Percentiles rank a stretch among this genome's conserved stretches.
phyloP scores from a whole-genome alignment of 345 rosid species.

The Camelina neglecta region DNA sequence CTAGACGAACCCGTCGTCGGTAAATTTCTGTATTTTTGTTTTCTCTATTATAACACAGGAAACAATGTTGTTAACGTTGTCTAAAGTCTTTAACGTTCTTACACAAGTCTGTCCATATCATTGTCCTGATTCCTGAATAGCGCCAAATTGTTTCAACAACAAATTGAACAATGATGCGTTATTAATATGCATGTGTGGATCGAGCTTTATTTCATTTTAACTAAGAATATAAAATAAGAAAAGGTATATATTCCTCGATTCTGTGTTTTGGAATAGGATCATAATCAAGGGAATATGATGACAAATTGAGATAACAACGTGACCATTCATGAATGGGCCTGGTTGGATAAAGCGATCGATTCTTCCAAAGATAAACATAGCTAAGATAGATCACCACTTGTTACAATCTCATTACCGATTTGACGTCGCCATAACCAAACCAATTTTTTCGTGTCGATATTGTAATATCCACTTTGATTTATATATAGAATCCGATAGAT shows the following conservation, averaged over 20 bases:
- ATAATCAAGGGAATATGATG: conserved; percentile 41
- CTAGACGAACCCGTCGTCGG: background rate
- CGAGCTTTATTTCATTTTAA: conserved; percentile 12
- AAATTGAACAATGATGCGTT: conserved; percentile 1
- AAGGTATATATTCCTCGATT: conserved; percentile 23
- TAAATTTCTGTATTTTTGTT: background rate
- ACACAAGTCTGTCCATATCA: background rate
- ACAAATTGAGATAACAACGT: conserved; percentile 31
- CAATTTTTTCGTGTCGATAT: background rate
- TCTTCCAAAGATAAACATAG: conserved; percentile 22
- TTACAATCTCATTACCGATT: conserved; percentile 26
- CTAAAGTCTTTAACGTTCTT: background rate
- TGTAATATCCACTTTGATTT: no score
- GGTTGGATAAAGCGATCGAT: conserved; percentile 38
- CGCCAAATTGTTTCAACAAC: background rate
- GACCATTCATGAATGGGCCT: conserved; percentile 33
- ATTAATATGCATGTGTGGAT: background rate
- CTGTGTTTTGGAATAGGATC: conserved; percentile 34
- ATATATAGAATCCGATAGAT: no score
- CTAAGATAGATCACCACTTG: conserved; percentile 32
- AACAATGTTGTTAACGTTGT: conserved; percentile 12
- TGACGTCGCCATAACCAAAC: conserved; percentile 15
- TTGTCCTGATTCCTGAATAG: background rate
- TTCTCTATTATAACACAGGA: background rate
- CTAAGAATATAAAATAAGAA: background rate